Evolutionary conservation across 2,329 filamentous ascomycete species (phyloP).

Genomic region (Boeremia lycopersici): DNA sequence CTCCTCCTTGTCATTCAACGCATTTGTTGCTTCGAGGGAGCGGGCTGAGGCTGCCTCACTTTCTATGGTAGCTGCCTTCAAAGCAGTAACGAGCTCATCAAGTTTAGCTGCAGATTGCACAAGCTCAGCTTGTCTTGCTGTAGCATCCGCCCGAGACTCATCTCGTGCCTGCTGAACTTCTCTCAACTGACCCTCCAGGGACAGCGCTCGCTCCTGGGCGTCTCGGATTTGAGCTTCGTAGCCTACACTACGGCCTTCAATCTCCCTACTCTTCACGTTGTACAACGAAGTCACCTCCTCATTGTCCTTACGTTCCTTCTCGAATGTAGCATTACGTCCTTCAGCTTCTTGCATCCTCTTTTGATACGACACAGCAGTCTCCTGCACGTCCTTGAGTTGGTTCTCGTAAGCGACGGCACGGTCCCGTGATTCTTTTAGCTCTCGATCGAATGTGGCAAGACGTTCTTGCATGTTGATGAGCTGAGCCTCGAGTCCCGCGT

Average conservation of each 20-base stretch:
- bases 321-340: conserved; percentile 34
- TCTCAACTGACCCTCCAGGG: conserved; percentile 41
- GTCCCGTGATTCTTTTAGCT: conserved; percentile 35
- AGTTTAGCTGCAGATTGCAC: conserved; percentile 42
- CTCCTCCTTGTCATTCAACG: conserved; percentile 42
- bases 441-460: conserved; percentile 35
- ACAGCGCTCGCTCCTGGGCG: conserved; percentile 40
- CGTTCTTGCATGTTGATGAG: conserved; percentile 44
- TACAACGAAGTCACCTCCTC: conserved; percentile 33
- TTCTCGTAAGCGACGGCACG: conserved; percentile 41
- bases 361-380: conserved; percentile 37
- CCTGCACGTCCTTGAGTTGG: conserved; percentile 42
- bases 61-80: conserved; percentile 34
- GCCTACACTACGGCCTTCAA: conserved; percentile 29
- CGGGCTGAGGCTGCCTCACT: conserved; percentile 44
- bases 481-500: conserved; percentile 41
- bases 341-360: conserved; percentile 35
- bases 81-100: conserved; percentile 31
- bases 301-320: conserved; percentile 39
- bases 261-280: conserved; percentile 29
- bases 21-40: conserved; percentile 34
- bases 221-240: conserved; percentile 43
- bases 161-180: conserved; percentile 40
- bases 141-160: conserved; percentile 41
- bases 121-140: conserved; percentile 46